Base-by-base conservation (phyloP, 2,329 filamentous ascomycete species). In the Aspergillus quadrilineatus region DNA sequence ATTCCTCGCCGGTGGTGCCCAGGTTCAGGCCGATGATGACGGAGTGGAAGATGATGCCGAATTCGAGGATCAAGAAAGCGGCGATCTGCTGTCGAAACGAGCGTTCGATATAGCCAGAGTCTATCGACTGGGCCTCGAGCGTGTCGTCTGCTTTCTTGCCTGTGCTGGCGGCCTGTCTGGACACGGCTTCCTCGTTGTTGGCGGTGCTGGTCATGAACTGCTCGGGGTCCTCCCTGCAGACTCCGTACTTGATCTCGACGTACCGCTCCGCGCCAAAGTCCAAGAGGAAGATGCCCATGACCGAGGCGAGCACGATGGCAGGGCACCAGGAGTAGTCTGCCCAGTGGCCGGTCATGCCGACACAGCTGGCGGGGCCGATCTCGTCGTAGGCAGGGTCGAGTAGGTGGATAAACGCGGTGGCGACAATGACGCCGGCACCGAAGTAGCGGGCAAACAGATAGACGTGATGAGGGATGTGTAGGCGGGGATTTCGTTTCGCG, bases 11-110 rank as follows among this genome's bases (percentile, higher is more conserved):
- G 0, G 80, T 77, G n/a, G 85, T 82, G 7, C 82, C 85, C 8
- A 87, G 74, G 52, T 84, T 86, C 52, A 87, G 76, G 1, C 84
- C 84, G 58, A 86, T 85, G 67, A 87, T 84, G 48, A 86, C 79
- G 3, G 80, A 84, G 72, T 87, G 84, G 72, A 87, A 85, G 53
- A 87, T 80, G 59, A 86, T 80, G 58, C 84, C 84, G 63, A 79
- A 85, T 67, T 86, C 84, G 26, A 84, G 77, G 42, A 78, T 77
- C 28, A 77, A 68, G 65, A 69, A 76, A 17, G 66, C 76, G 47
- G 73, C 69, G 30, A 76, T 72, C 48, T 76, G 73, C 48, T 73
- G 70, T 6, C 46, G 59, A 60, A 73, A 73, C 0, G 72, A 70
- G 4, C 63, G 65, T 17, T 73, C 69, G 4, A 46, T 51, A 29